Evolutionary conservation across 306 rosid species (phyloP), one percentile per base, ranked within the genome.

Genomic region (Acmispon strigosus): DNA sequence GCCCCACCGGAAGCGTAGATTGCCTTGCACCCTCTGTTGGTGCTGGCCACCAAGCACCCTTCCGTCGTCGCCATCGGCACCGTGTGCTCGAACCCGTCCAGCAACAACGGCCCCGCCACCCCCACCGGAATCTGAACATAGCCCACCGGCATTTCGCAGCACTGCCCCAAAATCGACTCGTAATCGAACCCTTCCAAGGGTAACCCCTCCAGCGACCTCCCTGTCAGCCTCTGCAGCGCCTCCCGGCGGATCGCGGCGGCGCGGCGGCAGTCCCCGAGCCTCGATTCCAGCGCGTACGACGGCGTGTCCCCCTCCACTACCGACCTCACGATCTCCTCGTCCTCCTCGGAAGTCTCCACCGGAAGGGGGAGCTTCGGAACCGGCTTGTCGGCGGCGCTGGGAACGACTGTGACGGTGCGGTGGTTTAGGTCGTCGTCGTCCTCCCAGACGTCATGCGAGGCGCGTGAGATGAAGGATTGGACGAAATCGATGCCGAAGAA

Each of bases 21-120:
- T 7, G 98, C 98, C 53, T 90, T 93, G 45, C 92, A 93, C n/a
- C 98, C 98, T 17, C 98, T 67, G 62, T 93, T 93, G 1, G 98
- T 80, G 45, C 98, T 93, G 0, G 98, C 98, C 29, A 93, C 98
- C 59, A 93, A 79, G 66, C 94, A 87, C 24, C 98, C 98, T 47
- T 93, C 98, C 0, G 98, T 93, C 10, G 98, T 93, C 0, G 97
- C 98, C 98, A 93, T 93, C 7, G 98, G 97, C 10, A 93, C 80
- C 2, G 89, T 82, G 55, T 84, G 78, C 76, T 93, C 92, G 8
- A 73, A 78, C 36, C 96, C 97, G 29, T 93, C 92, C 1, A 93
- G 82, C 75, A 78, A 43, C 86, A 93, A 68, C 4, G 98, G 98
- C 4, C 98, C 98, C 10, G 94, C 98, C 0, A 90, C 81, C 14